Evolutionary conservation across 495 filamentous ascomycete genomes (phyloP).

Genomic region (Aspergillus biplanus): DNA sequence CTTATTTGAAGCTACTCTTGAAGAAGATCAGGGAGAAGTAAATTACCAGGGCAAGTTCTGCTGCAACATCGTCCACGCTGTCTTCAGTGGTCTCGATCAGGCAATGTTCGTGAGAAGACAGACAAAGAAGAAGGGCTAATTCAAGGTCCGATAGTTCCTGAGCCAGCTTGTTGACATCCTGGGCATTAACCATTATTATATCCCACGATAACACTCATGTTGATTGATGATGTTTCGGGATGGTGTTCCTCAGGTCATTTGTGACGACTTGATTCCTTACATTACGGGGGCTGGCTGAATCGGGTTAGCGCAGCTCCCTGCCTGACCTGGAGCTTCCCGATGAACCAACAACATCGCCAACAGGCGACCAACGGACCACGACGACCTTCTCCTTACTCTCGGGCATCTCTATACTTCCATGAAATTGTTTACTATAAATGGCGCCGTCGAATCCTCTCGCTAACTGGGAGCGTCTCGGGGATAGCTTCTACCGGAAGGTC

Average conservation of each 20-base stretch:
- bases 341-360: conserved; percentile 24
- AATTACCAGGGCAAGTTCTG: conserved; percentile 72
- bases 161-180: conserved; percentile 59
- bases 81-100: conserved; percentile 74
- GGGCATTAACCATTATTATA: conserved; percentile 58
- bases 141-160: conserved; percentile 84
- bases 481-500: conserved; percentile 91
- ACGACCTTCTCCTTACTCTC: not conserved
- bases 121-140: conserved; percentile 79
- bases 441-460: conserved; percentile 69
- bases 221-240: not conserved
- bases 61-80: conserved; percentile 63
- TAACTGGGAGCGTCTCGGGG: conserved; percentile 90
- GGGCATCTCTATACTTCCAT: not conserved
- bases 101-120: conserved; percentile 82
- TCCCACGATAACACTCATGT: conserved; percentile 1
- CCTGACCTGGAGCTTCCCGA: conserved; percentile 22
- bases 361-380: conserved; percentile 18
- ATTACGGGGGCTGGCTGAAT: conserved; percentile 13
- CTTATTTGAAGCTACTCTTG: not conserved
- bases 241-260: not conserved
- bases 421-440: conserved; percentile 31
- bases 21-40: conserved; percentile 24
- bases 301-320: conserved; percentile 23
- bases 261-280: not conserved